Conservation (phyloP, 352 stramenopile species). For the Hyaloperonospora brassicae region DNA sequence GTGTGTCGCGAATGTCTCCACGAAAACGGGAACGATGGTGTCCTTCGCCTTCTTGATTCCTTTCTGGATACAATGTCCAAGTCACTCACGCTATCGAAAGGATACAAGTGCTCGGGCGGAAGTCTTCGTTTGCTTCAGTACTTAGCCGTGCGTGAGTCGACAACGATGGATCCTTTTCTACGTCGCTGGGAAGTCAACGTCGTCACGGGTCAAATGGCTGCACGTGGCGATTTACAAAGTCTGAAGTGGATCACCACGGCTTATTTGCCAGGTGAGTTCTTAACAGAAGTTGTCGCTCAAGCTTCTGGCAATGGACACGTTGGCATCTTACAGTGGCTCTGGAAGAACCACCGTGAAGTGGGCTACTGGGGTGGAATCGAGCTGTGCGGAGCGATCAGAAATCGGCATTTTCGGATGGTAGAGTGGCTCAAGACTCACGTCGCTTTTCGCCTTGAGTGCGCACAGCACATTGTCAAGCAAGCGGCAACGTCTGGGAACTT, state of each 20-base stretch:
- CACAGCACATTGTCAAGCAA: conserved; percentile 35
- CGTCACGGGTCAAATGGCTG: conserved; percentile 14
- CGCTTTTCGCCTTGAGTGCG: conserved; percentile 14
- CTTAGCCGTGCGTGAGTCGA: conserved; percentile 5
- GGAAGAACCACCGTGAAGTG: conserved; percentile 15
- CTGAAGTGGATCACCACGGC: conserved; percentile 20
- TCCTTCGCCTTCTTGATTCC: background rate
- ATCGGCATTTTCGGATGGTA: conserved; percentile 17
- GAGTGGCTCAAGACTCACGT: conserved; percentile 24
- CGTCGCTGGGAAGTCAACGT: conserved; percentile 15
- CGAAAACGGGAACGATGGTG: too few species aligned
- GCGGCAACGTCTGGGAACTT: conserved; percentile 23
- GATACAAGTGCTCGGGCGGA: background rate
- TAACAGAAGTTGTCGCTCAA: conserved; percentile 19
- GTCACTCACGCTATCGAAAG: background rate
- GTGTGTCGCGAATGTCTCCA: too few species aligned
- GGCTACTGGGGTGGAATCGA: conserved; percentile 27
- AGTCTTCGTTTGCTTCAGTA: background rate
- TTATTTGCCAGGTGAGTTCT: conserved; percentile 14
- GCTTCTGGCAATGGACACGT: conserved; percentile 23
- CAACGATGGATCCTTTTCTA: conserved; percentile 16
- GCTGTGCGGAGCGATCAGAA: conserved; percentile 24
- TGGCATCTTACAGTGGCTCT: conserved; percentile 23
- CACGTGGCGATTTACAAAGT: conserved; percentile 14
- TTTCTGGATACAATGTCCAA: background rate